Percentiles rank a stretch among this genome's conserved stretches.
Evolutionary conservation across 352 stramenopile species (phyloP).

Genomic region (Pythium brassicae): DNA sequence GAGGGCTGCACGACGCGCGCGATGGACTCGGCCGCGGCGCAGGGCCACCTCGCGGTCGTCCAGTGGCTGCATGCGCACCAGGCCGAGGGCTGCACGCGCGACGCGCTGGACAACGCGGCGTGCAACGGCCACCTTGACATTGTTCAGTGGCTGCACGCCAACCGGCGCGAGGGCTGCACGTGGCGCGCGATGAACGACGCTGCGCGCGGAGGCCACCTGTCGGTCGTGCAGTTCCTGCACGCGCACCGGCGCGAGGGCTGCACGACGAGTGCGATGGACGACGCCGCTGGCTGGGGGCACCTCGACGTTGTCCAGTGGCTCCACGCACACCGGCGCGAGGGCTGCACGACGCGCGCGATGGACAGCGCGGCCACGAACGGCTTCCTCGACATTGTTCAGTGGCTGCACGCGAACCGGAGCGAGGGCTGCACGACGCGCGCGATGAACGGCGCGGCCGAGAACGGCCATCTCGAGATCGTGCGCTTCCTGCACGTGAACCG

Average conservation of each 20-base stretch:
- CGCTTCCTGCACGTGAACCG: slow-evolving; percentile 7
- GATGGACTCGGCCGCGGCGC: slow-evolving; percentile 10
- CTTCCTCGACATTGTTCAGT: slow-evolving; percentile 8
- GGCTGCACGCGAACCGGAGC: slow-evolving; percentile 3
- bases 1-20: slow-evolving; percentile 11
- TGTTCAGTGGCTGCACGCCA: slow-evolving; percentile 14
- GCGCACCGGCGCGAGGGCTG: slow-evolving; percentile 4
- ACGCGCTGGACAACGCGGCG: slow-evolving; percentile 15
- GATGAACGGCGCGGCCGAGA: slow-evolving; percentile 12
- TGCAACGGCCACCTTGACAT: slow-evolving; percentile 7
- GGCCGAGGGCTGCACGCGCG: slow-evolving; percentile 9
- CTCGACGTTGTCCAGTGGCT: slow-evolving; percentile 11
- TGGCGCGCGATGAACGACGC: slow-evolving; percentile 14
- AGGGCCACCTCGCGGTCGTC: slow-evolving; percentile 12
- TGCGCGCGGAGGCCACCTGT: slow-evolving; percentile 7
- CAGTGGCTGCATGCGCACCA: slow-evolving; percentile 10
- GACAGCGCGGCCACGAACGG: slow-evolving; percentile 6
- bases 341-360: slow-evolving; percentile 9
- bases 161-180: slow-evolving; percentile 16
- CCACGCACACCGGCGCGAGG: slow-evolving; percentile 3
- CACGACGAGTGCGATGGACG: slow-evolving; percentile 6
- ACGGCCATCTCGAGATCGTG: slow-evolving; percentile 7
- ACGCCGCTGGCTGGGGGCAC: slow-evolving; percentile 8
- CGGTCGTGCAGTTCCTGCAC: slow-evolving; percentile 10
- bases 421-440: slow-evolving; percentile 10